phyloP scores from a whole-genome alignment of 805 yeast genomes.

The Kodamaea nitidulidarum region DNA sequence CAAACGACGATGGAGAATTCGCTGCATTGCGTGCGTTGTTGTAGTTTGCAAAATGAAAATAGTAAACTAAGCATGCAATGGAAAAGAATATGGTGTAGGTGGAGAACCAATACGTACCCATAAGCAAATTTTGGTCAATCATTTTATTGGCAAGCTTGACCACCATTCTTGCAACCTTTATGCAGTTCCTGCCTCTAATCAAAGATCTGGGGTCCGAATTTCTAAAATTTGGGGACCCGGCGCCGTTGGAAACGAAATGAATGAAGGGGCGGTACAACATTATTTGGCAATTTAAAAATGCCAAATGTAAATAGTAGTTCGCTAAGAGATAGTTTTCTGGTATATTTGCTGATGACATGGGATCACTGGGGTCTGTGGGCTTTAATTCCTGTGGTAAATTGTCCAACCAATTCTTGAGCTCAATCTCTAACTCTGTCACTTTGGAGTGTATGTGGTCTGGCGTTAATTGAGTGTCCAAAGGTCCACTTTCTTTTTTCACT shows the following conservation, averaged over 20 bases:
- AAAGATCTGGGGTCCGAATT: conserved; percentile 55
- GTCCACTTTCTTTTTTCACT: conserved; percentile 18
- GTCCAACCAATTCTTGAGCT: conserved; percentile 68
- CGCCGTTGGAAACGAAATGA: conserved; percentile 67
- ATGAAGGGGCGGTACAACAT: conserved; percentile 85
- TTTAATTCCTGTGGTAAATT: conserved; percentile 65
- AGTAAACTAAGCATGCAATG: conserved; percentile 80
- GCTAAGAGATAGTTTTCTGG: conserved; percentile 66
- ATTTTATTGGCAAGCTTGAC: conserved; percentile 77
- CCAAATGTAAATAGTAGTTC: conserved; percentile 65
- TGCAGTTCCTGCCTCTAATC: conserved; percentile 76
- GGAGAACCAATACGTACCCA: conserved; percentile 90
- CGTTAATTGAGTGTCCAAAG: conserved; percentile 14
- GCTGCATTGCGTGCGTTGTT: conserved; percentile 16
- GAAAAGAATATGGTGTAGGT: conserved; percentile 86
- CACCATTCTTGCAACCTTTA: conserved; percentile 77
- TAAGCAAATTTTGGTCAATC: conserved; percentile 64
- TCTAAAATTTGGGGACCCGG: conserved; percentile 15
- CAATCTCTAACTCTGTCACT: conserved; percentile 63
- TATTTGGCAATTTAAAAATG: conserved; percentile 73
- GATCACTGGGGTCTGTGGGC: conserved; percentile 59
- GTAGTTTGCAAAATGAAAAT: conserved; percentile 54
- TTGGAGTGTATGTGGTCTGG: conserved; percentile 38
- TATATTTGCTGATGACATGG: conserved; percentile 16
- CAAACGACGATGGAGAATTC: conserved; percentile 12